These are phyloP conservation scores for Pelagophyceae sp. DNA, from an alignment of 352 stramenopile genomes.

Conservation along the genomic window DNA sequence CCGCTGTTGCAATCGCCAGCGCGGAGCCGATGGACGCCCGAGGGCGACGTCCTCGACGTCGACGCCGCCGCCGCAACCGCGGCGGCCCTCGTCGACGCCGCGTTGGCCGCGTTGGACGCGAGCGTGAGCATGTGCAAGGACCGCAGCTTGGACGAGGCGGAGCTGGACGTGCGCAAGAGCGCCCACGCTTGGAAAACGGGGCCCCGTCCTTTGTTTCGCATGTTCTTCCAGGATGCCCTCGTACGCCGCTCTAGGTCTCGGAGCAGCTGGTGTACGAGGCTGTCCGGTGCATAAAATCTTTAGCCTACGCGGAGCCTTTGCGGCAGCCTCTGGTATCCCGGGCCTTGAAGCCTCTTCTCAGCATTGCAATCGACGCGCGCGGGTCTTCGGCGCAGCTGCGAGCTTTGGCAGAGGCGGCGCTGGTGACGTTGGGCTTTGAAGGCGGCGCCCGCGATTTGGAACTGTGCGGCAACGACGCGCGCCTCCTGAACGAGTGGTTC, in stretches of 20 bases:
- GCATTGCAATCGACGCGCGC: conserved; percentile 2
- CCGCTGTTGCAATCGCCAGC: not conserved
- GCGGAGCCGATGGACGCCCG: not conserved
- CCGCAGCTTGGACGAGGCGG: not conserved
- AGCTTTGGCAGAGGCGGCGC: conserved; percentile 17
- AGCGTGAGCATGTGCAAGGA: not conserved
- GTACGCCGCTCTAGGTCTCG: no score
- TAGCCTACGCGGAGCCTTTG: conserved; percentile 1
- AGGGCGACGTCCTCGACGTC: not conserved
- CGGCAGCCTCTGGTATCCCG: not conserved
- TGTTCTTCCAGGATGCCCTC: no score
- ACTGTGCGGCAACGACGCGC: conserved; percentile 23
- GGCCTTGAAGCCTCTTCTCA: not conserved
- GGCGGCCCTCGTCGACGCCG: not conserved
- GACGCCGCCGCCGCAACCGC: not conserved
- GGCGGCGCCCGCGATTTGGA: conserved; percentile 18
- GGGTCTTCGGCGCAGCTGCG: not conserved
- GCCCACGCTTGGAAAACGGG: not conserved
- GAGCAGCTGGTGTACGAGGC: not conserved
- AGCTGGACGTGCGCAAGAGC: not conserved
- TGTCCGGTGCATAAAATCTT: not conserved
- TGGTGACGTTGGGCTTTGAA: conserved; percentile 22
- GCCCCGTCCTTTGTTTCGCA: no score
- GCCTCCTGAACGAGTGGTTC: conserved; percentile 20
- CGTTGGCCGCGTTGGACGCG: not conserved